phyloP scores from a whole-genome alignment of 805 yeast genomes.

The Cyberlindnera euphorbiiphila region DNA sequence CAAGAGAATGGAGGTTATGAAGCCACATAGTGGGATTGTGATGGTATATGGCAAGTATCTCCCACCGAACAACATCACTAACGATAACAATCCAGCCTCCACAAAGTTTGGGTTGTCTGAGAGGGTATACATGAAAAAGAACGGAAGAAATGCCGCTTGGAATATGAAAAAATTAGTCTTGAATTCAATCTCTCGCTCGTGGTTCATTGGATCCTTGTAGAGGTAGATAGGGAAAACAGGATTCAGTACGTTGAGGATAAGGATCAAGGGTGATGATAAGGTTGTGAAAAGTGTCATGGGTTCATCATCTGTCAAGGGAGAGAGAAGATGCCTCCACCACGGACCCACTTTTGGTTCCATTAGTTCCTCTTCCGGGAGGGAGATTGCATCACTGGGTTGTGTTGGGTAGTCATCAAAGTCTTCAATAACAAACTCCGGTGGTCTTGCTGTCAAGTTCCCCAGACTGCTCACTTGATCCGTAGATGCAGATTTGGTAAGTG shows the following conservation, averaged over 20 bases:
- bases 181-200: constrained; percentile 3
- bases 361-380: background rate
- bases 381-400: constrained; percentile 12
- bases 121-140: constrained; percentile 2
- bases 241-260: constrained; percentile 11
- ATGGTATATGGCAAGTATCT: background rate
- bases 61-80: background rate
- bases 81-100: background rate
- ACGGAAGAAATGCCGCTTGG: constrained; percentile 28
- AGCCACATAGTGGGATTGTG: constrained; percentile 49
- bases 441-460: background rate
- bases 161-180: constrained; percentile 24
- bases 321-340: constrained; percentile 7
- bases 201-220: background rate
- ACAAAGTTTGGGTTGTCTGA: background rate
- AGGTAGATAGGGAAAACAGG: constrained; percentile 16
- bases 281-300: constrained; percentile 3
- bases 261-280: constrained; percentile 6
- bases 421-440: constrained; percentile 1
- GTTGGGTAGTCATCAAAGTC: background rate
- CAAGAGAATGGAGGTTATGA: constrained; percentile 61
- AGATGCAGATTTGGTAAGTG: constrained; percentile 2
- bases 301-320: constrained; percentile 9
- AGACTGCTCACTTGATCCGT: constrained; percentile 5
- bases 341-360: background rate